These are phyloP conservation scores for Cladosporium sphaerospermum DNA, from an alignment of 2,329 filamentous ascomycete species.

Conservation along the genomic window DNA sequence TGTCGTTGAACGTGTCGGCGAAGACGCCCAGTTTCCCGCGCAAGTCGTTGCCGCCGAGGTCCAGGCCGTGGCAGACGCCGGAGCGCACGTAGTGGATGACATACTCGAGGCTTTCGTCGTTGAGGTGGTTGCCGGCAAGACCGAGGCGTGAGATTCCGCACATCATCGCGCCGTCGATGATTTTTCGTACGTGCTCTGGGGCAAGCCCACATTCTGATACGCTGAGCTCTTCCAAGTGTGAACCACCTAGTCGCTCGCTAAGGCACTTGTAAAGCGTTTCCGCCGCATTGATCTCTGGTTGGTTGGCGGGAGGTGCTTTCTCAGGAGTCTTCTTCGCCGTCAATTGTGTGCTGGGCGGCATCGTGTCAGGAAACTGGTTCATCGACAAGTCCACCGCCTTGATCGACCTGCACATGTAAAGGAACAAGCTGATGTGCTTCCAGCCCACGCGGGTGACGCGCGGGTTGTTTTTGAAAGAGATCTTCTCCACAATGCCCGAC, in stretches of 20 bases:
- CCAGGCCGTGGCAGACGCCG: slow-evolving; percentile 77
- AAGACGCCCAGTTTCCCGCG: slow-evolving; percentile 40
- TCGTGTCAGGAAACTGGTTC: slow-evolving; percentile 62
- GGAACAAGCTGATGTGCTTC: slow-evolving; percentile 83
- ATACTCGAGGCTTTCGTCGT: slow-evolving; percentile 66
- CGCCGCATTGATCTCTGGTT: slow-evolving; percentile 46
- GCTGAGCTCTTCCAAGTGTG: slow-evolving; percentile 73
- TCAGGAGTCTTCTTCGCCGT: slow-evolving; percentile 17
- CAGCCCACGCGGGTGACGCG: slow-evolving; percentile 82
- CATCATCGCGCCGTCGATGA: slow-evolving; percentile 76
- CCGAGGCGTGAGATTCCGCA: slow-evolving; percentile 74
- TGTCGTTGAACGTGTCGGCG: slow-evolving; percentile 45
- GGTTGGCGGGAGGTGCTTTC: slow-evolving; percentile 24
- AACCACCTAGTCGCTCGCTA: slow-evolving; percentile 67
- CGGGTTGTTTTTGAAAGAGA: slow-evolving; percentile 81
- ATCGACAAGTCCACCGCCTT: slow-evolving; percentile 82
- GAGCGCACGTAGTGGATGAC: slow-evolving; percentile 69
- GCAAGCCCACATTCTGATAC: slow-evolving; percentile 72
- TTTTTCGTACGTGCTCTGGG: slow-evolving; percentile 62
- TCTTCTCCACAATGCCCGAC: slow-evolving; percentile 73
- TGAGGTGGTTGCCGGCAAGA: slow-evolving; percentile 74
- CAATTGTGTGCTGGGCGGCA: slow-evolving; percentile 21
- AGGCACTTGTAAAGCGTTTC: slow-evolving; percentile 69
- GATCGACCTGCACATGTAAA: slow-evolving; percentile 82
- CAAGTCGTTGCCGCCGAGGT: slow-evolving; percentile 78